Conservation (phyloP, 139 green algal genomes). For the Chlamydomonas sp. region DNA sequence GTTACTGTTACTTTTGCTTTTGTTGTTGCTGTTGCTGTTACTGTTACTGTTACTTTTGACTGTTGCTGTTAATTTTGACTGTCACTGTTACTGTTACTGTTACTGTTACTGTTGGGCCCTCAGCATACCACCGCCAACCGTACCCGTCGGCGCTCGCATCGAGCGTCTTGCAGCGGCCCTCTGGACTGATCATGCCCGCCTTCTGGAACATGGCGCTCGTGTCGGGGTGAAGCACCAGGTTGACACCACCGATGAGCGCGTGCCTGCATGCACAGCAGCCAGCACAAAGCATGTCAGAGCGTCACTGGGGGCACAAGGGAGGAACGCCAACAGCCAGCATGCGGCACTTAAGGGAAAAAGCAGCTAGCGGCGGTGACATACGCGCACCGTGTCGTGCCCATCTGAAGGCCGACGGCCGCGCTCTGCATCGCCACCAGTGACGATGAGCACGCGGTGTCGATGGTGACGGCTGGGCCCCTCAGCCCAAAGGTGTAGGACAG, state of each 20-base stretch:
- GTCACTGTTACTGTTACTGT: too few species aligned
- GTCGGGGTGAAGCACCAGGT: constrained; percentile 55
- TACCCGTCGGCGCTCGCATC: constrained; percentile 76
- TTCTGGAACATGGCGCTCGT: constrained; percentile 55
- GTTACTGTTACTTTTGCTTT: too few species aligned
- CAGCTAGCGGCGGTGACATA: too few species aligned
- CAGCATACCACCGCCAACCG: too few species aligned
- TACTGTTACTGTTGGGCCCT: too few species aligned
- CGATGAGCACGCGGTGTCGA: constrained; percentile 78
- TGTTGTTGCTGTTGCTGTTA: too few species aligned
- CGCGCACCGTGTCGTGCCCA: constrained; percentile 9
- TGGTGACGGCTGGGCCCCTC: constrained; percentile 54
- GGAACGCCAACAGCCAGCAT: too few species aligned
- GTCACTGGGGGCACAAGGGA: too few species aligned
- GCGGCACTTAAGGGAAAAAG: too few species aligned
- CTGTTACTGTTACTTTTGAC: too few species aligned
- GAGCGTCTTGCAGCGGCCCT: constrained; percentile 82
- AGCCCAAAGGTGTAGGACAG: constrained; percentile 72
- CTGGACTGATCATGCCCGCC: constrained; percentile 57
- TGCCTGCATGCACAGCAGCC: not conserved
- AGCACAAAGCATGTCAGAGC: too few species aligned
- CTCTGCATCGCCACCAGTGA: constrained; percentile 58
- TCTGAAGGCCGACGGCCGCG: constrained; percentile 30
- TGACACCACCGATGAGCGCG: constrained; percentile 46
- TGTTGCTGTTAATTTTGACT: too few species aligned